Percentiles rank a stretch among this genome's conserved stretches.
These are phyloP conservation scores for Neurospora sp. DNA, from an alignment of 495 filamentous ascomycete genomes.

Conservation along the genomic window DNA sequence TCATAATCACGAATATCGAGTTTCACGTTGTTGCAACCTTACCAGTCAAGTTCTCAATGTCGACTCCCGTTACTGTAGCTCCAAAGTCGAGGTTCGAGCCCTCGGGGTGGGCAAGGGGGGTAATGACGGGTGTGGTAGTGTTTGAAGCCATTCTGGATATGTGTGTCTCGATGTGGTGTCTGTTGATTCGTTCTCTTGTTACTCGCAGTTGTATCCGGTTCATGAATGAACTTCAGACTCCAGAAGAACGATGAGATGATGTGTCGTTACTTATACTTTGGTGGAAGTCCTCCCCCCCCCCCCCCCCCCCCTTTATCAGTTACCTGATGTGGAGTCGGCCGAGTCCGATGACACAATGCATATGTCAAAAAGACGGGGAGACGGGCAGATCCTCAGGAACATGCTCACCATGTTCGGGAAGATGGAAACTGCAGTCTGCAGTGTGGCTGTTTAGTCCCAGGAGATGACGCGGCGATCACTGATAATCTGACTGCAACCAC, in stretches of 20 bases:
- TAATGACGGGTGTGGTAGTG: conserved; percentile 13
- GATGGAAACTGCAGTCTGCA: neutral
- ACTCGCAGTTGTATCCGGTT: neutral
- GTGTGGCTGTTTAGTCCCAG: neutral
- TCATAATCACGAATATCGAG: conserved; percentile 7
- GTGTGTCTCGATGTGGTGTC: neutral
- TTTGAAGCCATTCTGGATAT: neutral
- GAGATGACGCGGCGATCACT: neutral
- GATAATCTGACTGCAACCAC: neutral
- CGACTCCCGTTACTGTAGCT: conserved; percentile 41
- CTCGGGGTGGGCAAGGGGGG: conserved; percentile 32
- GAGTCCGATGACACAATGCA: neutral
- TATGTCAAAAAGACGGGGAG: neutral
- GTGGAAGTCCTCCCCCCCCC: neutral
- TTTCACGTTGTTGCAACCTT: conserved; percentile 12
- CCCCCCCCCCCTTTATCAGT: neutral
- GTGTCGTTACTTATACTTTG: neutral
- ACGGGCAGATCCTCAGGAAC: neutral
- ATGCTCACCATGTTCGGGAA: neutral
- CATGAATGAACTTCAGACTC: neutral
- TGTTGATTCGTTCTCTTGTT: neutral
- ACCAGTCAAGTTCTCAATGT: conserved; percentile 51
- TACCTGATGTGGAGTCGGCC: neutral
- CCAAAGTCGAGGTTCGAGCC: conserved; percentile 50
- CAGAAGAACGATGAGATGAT: neutral